Conservation (phyloP, 768 basidiomycete genomes). For the Leucosporidium yakuticum region DNA sequence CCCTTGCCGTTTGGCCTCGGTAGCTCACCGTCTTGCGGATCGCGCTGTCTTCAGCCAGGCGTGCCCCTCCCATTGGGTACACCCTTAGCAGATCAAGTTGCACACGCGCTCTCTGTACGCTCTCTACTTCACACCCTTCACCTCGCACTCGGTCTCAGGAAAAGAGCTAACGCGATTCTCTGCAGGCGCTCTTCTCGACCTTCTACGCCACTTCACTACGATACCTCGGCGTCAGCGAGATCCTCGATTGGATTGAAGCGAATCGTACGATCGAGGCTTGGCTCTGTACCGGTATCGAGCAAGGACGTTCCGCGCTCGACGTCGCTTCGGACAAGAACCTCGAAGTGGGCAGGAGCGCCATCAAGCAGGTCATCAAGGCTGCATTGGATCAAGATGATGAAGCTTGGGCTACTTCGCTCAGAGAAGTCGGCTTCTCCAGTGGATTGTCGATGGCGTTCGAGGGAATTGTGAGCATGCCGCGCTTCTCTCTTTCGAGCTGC, state of each 20-base stretch:
- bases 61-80: neutral
- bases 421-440: constrained; percentile 26
- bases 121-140: constrained; percentile 1
- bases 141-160: constrained; percentile 24
- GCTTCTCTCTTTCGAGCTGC: neutral
- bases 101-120: neutral
- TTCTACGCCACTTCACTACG: constrained; percentile 31
- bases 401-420: constrained; percentile 32
- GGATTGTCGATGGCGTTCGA: constrained; percentile 30
- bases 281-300: constrained; percentile 32
- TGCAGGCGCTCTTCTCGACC: constrained; percentile 22
- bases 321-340: constrained; percentile 26
- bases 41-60: neutral
- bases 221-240: constrained; percentile 31
- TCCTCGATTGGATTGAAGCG: constrained; percentile 32
- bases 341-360: constrained; percentile 29
- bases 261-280: constrained; percentile 33
- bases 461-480: constrained; percentile 26
- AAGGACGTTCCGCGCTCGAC: constrained; percentile 18
- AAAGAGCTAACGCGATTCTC: constrained; percentile 20
- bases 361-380: constrained; percentile 23
- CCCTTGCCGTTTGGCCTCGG: constrained; percentile 4
- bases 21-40: neutral
- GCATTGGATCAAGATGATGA: constrained; percentile 30
- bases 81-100: neutral